Evolutionary conservation across 2,329 filamentous ascomycete genomes (phyloP).

Genomic region (Cytospora schulzeri): DNA sequence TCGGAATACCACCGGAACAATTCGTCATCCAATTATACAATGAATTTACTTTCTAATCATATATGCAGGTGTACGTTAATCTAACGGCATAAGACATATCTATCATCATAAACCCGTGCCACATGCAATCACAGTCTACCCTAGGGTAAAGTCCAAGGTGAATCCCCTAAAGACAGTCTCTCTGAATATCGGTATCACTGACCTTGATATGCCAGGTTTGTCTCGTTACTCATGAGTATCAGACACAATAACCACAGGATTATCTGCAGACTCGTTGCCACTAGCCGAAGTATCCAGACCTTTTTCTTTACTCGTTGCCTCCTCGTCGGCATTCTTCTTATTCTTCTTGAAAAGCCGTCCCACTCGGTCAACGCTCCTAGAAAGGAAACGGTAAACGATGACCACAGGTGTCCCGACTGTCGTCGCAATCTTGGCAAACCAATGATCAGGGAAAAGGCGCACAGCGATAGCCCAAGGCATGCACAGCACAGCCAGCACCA

Average conservation of each 20-base stretch:
- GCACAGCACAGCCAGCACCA: slow-evolving; percentile 39
- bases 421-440: slow-evolving; percentile 39
- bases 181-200: slow-evolving; percentile 3
- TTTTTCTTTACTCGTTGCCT: neutral
- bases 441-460: slow-evolving; percentile 51
- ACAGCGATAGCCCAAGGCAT: slow-evolving; percentile 54
- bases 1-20: too few species aligned
- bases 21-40: too few species aligned
- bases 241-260: slow-evolving; percentile 10
- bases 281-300: too few species aligned
- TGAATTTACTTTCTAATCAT: too few species aligned
- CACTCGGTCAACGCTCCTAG: slow-evolving; percentile 29
- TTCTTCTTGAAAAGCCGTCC: slow-evolving; percentile 19
- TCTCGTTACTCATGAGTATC: neutral
- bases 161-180: neutral
- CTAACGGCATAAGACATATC: neutral
- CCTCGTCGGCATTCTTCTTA: slow-evolving; percentile 18
- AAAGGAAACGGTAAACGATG: slow-evolving; percentile 32
- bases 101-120: neutral
- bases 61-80: too few species aligned
- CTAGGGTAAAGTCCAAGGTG: neutral
- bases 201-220: slow-evolving; percentile 12
- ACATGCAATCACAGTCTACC: neutral
- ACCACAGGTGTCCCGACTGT: slow-evolving; percentile 37
- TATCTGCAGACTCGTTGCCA: neutral